Percentiles rank a stretch among this genome's conserved stretches.
Evolutionary conservation across 306 rosid genomes (phyloP).

Genomic region (Acmispon strigosus): DNA sequence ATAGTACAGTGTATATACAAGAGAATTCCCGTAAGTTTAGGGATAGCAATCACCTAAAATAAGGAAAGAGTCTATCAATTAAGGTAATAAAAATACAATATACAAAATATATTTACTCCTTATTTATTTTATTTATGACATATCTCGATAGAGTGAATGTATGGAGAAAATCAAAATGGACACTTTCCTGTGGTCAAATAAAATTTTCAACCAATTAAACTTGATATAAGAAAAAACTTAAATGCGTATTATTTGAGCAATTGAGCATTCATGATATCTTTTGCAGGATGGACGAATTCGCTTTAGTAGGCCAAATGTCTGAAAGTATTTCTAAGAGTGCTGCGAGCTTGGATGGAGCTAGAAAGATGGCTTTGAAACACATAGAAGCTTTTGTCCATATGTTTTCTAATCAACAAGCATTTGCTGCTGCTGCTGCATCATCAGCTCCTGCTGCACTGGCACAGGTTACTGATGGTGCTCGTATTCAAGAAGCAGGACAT

Average conservation of each 20-base stretch:
- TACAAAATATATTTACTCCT: too few relatives aligned
- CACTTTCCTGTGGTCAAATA: too few relatives aligned
- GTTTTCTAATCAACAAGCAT: slow-evolving; percentile 86
- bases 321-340: slow-evolving; percentile 77
- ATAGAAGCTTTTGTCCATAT: slow-evolving; percentile 79
- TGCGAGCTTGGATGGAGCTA: slow-evolving; percentile 90
- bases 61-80: too few relatives aligned
- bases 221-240: neutral
- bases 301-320: slow-evolving; percentile 63
- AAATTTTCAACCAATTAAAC: neutral
- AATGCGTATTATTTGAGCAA: slow-evolving; percentile 11
- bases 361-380: slow-evolving; percentile 91
- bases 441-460: slow-evolving; percentile 86
- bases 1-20: too few relatives aligned
- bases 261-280: neutral
- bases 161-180: too few relatives aligned
- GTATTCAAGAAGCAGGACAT: slow-evolving; percentile 98
- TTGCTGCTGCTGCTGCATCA: slow-evolving; percentile 84
- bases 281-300: slow-evolving; percentile 96
- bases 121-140: too few relatives aligned
- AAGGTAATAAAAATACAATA: too few relatives aligned
- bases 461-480: slow-evolving; percentile 88
- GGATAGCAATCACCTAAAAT: too few relatives aligned
- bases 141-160: too few relatives aligned
- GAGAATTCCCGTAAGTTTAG: too few relatives aligned